phyloP scores from a whole-genome alignment of 495 filamentous ascomycete species.

The Daldinia concentrica region DNA sequence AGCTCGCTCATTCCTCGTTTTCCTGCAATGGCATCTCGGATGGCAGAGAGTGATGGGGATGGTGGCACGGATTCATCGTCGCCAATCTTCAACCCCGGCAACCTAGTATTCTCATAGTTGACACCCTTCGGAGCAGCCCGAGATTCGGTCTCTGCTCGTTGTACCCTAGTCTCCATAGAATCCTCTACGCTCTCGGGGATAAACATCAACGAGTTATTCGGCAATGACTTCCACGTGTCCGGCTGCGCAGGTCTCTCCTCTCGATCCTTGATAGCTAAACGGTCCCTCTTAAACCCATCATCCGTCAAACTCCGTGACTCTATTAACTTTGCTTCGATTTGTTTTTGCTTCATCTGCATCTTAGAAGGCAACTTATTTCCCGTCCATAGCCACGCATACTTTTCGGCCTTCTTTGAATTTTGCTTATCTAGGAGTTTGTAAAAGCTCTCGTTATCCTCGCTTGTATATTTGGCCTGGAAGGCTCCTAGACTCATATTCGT shows the following conservation, averaged over 20 bases:
- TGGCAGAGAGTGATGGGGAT: constrained; percentile 84
- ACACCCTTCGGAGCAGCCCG: constrained; percentile 80
- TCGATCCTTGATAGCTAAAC: constrained; percentile 65
- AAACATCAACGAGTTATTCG: constrained; percentile 92
- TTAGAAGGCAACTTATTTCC: constrained; percentile 89
- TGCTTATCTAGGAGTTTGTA: constrained; percentile 91
- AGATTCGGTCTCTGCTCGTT: constrained; percentile 74
- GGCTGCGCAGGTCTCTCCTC: constrained; percentile 80
- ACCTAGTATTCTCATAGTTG: constrained; percentile 82
- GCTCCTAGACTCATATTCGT: constrained; percentile 81
- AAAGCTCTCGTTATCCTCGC: constrained; percentile 96
- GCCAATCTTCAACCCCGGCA: constrained; percentile 57
- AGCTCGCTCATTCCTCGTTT: constrained; percentile 69
- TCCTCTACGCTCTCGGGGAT: constrained; percentile 77
- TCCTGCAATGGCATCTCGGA: constrained; percentile 87
- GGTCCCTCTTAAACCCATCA: constrained; percentile 62
- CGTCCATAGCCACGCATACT: constrained; percentile 86
- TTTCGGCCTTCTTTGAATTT: constrained; percentile 81
- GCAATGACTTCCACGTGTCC: constrained; percentile 75
- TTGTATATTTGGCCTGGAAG: constrained; percentile 93
- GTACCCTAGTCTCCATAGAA: constrained; percentile 68
- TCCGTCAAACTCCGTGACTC: constrained; percentile 58
- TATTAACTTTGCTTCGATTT: constrained; percentile 70
- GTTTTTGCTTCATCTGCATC: constrained; percentile 82
- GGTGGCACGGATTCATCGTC: constrained; percentile 59